phyloP scores from a whole-genome alignment of 495 filamentous ascomycete genomes.

The Niebla homalea region DNA sequence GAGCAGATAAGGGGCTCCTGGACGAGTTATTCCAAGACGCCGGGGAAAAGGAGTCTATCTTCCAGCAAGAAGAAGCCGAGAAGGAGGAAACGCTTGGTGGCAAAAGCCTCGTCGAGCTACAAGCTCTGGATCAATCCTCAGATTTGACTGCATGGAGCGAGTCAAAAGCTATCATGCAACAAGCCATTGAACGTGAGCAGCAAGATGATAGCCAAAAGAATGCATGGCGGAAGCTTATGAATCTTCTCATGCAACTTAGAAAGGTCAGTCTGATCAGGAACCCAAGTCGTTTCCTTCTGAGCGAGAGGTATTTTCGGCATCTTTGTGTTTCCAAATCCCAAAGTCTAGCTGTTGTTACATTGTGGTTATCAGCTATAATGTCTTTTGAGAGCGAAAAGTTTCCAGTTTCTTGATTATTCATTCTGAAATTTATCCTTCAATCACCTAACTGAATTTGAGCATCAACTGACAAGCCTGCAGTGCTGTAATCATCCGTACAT shows the following conservation, averaged over 20 bases:
- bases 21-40: conserved; percentile 40
- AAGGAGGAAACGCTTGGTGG: not conserved
- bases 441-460: not conserved
- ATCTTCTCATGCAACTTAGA: conserved; percentile 50
- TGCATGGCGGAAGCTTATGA: conserved; percentile 45
- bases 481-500: conserved; percentile 53
- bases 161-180: conserved; percentile 30
- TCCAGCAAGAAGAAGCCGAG: conserved; percentile 19
- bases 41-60: conserved; percentile 33
- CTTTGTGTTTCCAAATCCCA: not conserved
- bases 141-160: conserved; percentile 28
- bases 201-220: conserved; percentile 20
- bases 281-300: no score
- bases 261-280: conserved; percentile 20
- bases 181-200: conserved; percentile 31
- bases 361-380: no score
- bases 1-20: conserved; percentile 36
- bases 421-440: no score
- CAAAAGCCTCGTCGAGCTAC: conserved; percentile 15
- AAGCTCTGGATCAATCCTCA: conserved; percentile 13
- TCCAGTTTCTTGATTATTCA: no score
- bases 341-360: no score
- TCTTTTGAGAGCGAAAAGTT: no score
- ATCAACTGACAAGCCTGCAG: conserved; percentile 10
- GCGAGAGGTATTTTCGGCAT: conserved; percentile 9